Evolutionary conservation across 73 alveolate genomes (phyloP).

Genomic region (Chromera velia): DNA sequence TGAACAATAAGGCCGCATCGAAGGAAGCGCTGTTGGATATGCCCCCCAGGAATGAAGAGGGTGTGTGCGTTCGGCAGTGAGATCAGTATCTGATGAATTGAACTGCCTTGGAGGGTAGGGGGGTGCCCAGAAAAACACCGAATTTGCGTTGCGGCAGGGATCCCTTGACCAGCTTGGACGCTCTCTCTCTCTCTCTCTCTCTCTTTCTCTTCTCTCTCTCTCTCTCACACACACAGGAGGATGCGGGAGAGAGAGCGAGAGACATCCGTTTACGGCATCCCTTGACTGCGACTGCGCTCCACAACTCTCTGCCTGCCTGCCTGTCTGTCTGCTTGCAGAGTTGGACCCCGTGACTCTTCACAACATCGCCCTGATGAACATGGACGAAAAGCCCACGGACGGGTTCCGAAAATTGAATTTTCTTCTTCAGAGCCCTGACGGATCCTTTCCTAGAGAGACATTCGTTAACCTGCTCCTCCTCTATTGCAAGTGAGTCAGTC

Average conservation of each 20-base stretch:
- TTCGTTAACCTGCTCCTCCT: slow-evolving; percentile 87
- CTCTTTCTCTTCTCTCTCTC: background rate
- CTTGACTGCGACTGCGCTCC: too few species aligned
- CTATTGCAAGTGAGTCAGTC: slow-evolving; percentile 97
- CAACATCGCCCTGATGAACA: slow-evolving; percentile 90
- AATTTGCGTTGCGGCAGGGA: too few species aligned
- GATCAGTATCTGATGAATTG: too few species aligned
- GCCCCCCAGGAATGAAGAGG: slow-evolving; percentile 98
- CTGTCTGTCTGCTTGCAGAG: slow-evolving; percentile 44
- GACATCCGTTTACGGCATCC: too few species aligned
- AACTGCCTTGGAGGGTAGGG: too few species aligned
- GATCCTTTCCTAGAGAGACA: slow-evolving; percentile 97
- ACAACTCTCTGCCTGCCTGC: background rate
- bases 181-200: too few species aligned
- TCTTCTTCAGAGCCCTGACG: slow-evolving; percentile 45
- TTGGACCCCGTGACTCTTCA: slow-evolving; percentile 97
- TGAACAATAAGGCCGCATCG: slow-evolving; percentile 82
- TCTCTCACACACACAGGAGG: background rate
- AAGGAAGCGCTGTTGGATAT: slow-evolving; percentile 94
- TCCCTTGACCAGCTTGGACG: too few species aligned
- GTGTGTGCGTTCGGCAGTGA: too few species aligned
- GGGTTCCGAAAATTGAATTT: slow-evolving; percentile 84
- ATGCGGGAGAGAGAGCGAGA: too few species aligned
- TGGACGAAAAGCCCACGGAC: slow-evolving; percentile 91
- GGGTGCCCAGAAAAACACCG: too few species aligned